phyloP scores from a whole-genome alignment of 345 rosid genomes.

The Garcia nutans region DNA sequence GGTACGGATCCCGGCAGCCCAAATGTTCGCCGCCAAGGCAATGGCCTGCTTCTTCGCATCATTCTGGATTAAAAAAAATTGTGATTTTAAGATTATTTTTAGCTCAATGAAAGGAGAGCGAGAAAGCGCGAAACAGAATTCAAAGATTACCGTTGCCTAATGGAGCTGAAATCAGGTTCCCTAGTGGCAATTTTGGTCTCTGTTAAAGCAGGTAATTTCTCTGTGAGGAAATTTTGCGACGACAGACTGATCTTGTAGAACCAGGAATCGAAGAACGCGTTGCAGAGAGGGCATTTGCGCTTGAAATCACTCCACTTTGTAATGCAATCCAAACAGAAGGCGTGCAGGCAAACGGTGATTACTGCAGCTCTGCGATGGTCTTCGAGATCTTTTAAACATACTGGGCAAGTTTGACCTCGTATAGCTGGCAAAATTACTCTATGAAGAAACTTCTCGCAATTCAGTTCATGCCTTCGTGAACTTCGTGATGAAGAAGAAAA shows the following conservation, averaged over 20 bases:
- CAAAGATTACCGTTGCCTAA: slow-evolving; percentile 39
- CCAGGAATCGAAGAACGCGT: slow-evolving; percentile 57
- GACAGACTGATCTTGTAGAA: slow-evolving; percentile 39
- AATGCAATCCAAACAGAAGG: slow-evolving; percentile 57
- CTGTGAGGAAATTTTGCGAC: slow-evolving; percentile 33
- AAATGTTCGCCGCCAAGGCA: slow-evolving; percentile 66
- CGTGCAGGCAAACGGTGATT: slow-evolving; percentile 53
- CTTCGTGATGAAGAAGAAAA: background rate
- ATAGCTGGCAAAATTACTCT: slow-evolving; percentile 41
- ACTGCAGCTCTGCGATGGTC: slow-evolving; percentile 46
- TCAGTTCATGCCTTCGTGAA: background rate
- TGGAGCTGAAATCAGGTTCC: background rate
- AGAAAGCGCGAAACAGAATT: background rate
- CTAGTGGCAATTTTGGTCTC: slow-evolving; percentile 17
- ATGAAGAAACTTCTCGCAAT: slow-evolving; percentile 35
- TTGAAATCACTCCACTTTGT: slow-evolving; percentile 59
- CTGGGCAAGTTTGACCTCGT: slow-evolving; percentile 51
- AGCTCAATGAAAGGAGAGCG: too few species aligned
- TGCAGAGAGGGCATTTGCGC: slow-evolving; percentile 76
- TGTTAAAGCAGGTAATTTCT: slow-evolving; percentile 34
- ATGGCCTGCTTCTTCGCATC: slow-evolving; percentile 36
- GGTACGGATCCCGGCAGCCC: slow-evolving; percentile 56
- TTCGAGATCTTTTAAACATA: slow-evolving; percentile 48
- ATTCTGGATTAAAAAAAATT: background rate
- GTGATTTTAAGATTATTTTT: background rate